Base-by-base conservation (phyloP, 257 asterid species). In the Solanum infundibuliforme region DNA sequence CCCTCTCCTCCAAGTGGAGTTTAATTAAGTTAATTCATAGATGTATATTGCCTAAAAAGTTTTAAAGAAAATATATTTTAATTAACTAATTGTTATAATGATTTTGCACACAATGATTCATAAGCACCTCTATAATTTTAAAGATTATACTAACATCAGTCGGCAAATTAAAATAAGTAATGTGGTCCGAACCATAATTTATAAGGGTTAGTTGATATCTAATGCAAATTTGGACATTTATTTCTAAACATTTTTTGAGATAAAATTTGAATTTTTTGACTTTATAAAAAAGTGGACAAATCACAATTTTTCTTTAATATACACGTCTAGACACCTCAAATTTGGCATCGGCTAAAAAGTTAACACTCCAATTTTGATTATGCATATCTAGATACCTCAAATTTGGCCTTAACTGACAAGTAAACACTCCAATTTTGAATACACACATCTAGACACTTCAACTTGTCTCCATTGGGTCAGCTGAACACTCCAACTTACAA, bases 311-410 rank as follows among this genome's bases (percentile, higher is more conserved):
- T 41, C 11, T 39, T 3, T 6, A 36, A 43, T 4, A 43, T 43
- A 43, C 14, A 43, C 6, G 3, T 12, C 55, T 46, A 46, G 55
- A 46, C 55, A 46, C 20, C 20, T 12, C 20, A 46, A 46, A 46
- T 46, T 46, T 46, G 55, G 1, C 20, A 0, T 12, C 55, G 0
- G 0, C 7, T 12, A 2, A 46, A 46, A 46, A 46, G 20, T 13
- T 4, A 46, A 46, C 55, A 46, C 55, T 46, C 0, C 0, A 46
- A 46, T 46, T 39, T 52, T 52, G 1, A 58, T 3, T 20, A 58
- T 2, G 5, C 0, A 58, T 1, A 58, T 58, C 2, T 58, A 58
- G 1, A 58, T 1, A 58, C 2, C 0, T 62, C 1, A 62, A 62
- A 62, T 23, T 23, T 62, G 31, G 0, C 0, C 3, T n/a, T 1